A percentile compares a stretch with the other conserved stretches of the same genome.
These are phyloP conservation scores for Auxenochlorella pyrenoidosa DNA, from an alignment of 139 green algal species.

Conservation along the genomic window DNA sequence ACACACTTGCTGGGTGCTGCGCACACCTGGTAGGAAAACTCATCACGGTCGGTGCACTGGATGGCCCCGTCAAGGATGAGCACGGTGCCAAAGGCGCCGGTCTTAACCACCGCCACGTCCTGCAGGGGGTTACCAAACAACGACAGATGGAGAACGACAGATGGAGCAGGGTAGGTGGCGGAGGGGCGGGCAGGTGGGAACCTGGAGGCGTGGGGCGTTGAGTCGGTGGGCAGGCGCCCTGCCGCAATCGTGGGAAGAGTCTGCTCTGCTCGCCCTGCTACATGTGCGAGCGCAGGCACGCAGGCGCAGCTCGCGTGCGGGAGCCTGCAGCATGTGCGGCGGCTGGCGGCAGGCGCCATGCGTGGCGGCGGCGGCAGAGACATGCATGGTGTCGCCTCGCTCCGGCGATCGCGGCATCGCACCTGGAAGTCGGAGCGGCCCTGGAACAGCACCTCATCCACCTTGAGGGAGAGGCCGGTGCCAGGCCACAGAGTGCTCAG, in stretches of 20 bases:
- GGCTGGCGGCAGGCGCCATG: not conserved
- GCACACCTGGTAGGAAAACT: slow-evolving; percentile 94
- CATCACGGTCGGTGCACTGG: slow-evolving; percentile 95
- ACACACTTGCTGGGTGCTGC: not conserved
- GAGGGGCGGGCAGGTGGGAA: not conserved
- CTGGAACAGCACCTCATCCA: slow-evolving; percentile 92
- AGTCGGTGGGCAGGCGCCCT: too few relatives aligned
- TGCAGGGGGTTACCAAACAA: slow-evolving; percentile 48
- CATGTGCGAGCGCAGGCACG: not conserved
- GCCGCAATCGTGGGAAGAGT: too few relatives aligned
- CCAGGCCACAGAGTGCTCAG: slow-evolving; percentile 93
- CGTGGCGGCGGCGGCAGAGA: not conserved
- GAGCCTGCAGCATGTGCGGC: too few relatives aligned
- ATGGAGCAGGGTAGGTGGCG: not conserved
- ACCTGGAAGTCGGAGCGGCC: slow-evolving; percentile 94
- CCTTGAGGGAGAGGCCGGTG: slow-evolving; percentile 88
- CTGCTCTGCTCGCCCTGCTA: too few relatives aligned
- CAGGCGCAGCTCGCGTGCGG: not conserved
- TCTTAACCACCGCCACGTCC: slow-evolving; percentile 89
- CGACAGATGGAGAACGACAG: too few relatives aligned
- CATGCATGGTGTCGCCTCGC: not conserved
- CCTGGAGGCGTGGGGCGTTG: not conserved
- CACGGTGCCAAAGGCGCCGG: slow-evolving; percentile 89
- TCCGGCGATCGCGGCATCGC: not conserved
- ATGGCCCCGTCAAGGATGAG: slow-evolving; percentile 98